A percentile compares a stretch with the other conserved stretches of the same genome.
Evolutionary conservation across 1,139 yeast genomes (phyloP).

Genomic region (Sporopachydermia cereana): DNA sequence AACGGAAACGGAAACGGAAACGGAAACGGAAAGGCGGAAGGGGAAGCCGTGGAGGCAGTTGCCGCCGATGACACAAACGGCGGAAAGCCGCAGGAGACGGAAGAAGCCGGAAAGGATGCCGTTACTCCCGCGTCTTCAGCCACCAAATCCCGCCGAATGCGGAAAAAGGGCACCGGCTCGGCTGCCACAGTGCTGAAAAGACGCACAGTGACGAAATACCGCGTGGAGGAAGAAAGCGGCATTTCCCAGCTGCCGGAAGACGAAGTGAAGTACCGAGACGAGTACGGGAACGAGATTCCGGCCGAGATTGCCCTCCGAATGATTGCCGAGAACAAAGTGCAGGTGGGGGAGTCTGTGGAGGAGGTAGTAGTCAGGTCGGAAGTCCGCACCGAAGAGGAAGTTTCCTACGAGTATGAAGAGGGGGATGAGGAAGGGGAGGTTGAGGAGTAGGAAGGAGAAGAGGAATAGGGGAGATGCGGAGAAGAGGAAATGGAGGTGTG

Average conservation of each 20-base stretch:
- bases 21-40: too few relatives aligned
- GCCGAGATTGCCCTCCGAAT: constrained; percentile 1
- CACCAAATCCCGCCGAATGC: neutral
- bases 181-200: constrained; percentile 4
- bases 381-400: neutral
- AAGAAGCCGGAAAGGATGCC: too few relatives aligned
- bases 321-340: neutral
- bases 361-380: neutral
- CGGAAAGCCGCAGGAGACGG: too few relatives aligned
- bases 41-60: too few relatives aligned
- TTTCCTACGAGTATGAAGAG: neutral
- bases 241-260: neutral
- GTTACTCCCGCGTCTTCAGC: neutral
- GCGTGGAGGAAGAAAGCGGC: neutral
- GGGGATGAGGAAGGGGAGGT: neutral
- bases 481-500: too few relatives aligned
- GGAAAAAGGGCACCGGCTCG: neutral
- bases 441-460: neutral
- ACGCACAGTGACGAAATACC: neutral
- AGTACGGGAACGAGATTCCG: constrained; percentile 5
- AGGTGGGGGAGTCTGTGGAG: constrained; percentile 1
- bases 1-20: too few relatives aligned
- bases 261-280: neutral
- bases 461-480: too few relatives aligned
- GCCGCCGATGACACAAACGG: too few relatives aligned